Percentiles rank a stretch among this genome's conserved stretches.
phyloP scores from a whole-genome alignment of 257 asterid species.

The Apocynum venetum region DNA sequence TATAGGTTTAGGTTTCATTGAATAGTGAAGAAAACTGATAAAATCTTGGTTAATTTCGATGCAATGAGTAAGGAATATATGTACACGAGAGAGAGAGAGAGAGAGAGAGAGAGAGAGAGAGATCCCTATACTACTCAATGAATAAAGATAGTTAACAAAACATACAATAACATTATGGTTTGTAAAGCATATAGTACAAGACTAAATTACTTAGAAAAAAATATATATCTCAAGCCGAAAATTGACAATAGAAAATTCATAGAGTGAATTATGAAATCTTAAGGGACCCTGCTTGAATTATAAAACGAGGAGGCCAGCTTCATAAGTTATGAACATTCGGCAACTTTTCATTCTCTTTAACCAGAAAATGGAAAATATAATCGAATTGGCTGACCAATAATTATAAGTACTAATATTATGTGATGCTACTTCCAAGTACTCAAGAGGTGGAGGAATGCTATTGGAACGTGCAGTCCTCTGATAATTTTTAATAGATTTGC shows the following conservation, averaged over 20 bases:
- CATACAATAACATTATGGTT: too few species aligned
- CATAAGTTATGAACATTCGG: neutral
- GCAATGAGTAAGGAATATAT: conserved; percentile 17
- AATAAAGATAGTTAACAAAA: too few species aligned
- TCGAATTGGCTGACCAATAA: conserved; percentile 12
- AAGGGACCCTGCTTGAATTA: neutral
- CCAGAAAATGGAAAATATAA: neutral
- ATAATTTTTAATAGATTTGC: neutral
- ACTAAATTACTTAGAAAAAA: neutral
- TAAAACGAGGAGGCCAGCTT: neutral
- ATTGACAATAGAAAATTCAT: neutral
- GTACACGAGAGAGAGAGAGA: conserved; percentile 7
- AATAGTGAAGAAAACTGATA: conserved; percentile 10
- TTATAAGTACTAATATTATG: too few species aligned
- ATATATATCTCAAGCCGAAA: neutral
- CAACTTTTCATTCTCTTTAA: neutral
- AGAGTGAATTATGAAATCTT: neutral
- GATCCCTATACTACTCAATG: too few species aligned
- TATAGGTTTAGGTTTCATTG: conserved; percentile 10
- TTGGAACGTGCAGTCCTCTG: conserved; percentile 3
- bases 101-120: neutral
- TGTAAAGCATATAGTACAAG: too few species aligned
- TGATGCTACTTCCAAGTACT: neutral
- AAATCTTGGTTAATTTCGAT: conserved; percentile 3
- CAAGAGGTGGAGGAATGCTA: neutral